Percentiles rank a stretch among this genome's conserved stretches.
Conservation (phyloP, 192 early-diverging fungal genomes). For the Pilobolus umbonatus region DNA sequence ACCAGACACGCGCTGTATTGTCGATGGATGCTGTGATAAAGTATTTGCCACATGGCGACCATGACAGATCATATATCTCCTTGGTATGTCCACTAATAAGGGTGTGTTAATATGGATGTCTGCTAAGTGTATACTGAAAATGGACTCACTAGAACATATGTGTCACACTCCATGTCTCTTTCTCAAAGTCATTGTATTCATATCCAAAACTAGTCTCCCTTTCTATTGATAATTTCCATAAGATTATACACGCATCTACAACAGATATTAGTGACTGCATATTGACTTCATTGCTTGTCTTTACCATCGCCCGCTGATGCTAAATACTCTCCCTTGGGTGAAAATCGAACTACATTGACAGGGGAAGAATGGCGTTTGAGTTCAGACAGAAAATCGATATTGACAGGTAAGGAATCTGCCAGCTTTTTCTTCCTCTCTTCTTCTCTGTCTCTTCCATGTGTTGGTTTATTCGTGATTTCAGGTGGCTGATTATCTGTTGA, state of each 20-base stretch:
- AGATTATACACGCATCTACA: constrained; percentile 76
- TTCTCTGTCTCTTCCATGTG: too few species aligned
- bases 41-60: constrained; percentile 51
- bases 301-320: constrained; percentile 88
- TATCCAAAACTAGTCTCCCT: constrained; percentile 36
- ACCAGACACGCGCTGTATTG: constrained; percentile 83
- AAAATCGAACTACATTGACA: constrained; percentile 92
- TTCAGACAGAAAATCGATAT: constrained; percentile 75
- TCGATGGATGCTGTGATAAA: constrained; percentile 86
- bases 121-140: not conserved
- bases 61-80: not conserved
- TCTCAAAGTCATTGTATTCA: constrained; percentile 37
- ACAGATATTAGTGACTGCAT: too few species aligned
- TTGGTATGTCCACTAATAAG: constrained; percentile 57
- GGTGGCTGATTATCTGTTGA: not conserved
- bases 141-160: constrained; percentile 57
- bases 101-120: not conserved
- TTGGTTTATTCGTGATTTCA: not conserved
- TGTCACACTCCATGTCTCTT: constrained; percentile 74
- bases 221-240: constrained; percentile 71
- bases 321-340: constrained; percentile 63
- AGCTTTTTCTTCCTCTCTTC: constrained; percentile 10
- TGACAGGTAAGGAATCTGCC: constrained; percentile 39
- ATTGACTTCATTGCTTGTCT: not conserved
- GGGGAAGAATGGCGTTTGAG: constrained; percentile 81